Conservation (phyloP, 306 rosid genomes). For the Acacia melanoxylon region DNA sequence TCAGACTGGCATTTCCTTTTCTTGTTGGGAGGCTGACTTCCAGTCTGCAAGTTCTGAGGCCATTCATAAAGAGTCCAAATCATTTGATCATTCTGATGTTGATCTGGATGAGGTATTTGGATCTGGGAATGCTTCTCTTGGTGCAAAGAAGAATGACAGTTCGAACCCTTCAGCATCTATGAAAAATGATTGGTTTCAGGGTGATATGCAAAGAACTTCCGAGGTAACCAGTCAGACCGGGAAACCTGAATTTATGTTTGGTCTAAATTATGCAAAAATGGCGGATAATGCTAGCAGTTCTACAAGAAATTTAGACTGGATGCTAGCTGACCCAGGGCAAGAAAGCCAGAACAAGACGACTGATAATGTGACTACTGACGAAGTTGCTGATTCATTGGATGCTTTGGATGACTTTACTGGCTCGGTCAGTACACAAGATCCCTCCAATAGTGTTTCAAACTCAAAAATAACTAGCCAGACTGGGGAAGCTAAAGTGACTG, state of each 20-base stretch:
- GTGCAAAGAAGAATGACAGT: conserved; percentile 38
- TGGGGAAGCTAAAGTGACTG: conserved; percentile 39
- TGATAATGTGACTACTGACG: conserved; percentile 37
- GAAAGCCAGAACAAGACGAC: conserved; percentile 43
- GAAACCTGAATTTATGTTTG: conserved; percentile 37
- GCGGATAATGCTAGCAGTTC: conserved; percentile 43
- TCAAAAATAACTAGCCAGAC: conserved; percentile 37
- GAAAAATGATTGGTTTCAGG: conserved; percentile 58
- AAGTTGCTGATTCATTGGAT: conserved; percentile 53
- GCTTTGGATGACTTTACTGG: conserved; percentile 67
- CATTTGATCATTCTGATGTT: conserved; percentile 46
- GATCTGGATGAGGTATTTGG: conserved; percentile 54
- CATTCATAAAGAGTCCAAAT: conserved; percentile 40
- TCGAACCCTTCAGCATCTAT: conserved; percentile 44
- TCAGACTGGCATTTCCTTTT: conserved; percentile 52
- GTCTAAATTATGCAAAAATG: conserved; percentile 31
- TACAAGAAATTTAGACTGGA: conserved; percentile 50
- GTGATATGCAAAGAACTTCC: conserved; percentile 54
- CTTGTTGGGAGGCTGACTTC: conserved; percentile 77
- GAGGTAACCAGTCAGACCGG: conserved; percentile 36
- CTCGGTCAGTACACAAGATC: conserved; percentile 45
- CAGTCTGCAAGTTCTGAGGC: conserved; percentile 52
- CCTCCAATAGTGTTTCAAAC: conserved; percentile 39
- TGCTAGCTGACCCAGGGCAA: conserved; percentile 50
- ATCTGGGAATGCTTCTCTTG: conserved; percentile 34